Percentiles rank a stretch among this genome's conserved stretches.
These are phyloP conservation scores for Mycena filopes DNA, from an alignment of 768 basidiomycete species.

Conservation along the genomic window DNA sequence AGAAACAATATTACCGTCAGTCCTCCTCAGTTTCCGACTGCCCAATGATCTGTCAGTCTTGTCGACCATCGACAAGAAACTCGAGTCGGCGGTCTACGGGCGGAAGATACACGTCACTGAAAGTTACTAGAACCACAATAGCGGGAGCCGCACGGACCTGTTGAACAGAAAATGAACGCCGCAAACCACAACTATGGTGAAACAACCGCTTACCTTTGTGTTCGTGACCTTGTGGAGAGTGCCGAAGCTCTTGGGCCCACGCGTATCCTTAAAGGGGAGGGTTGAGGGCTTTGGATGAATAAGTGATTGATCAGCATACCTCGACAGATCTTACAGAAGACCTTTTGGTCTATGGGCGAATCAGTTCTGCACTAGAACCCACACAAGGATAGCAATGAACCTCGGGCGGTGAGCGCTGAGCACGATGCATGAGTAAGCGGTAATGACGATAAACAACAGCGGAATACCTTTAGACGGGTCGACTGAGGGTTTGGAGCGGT, in stretches of 20 bases:
- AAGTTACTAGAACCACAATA: constrained; percentile 14
- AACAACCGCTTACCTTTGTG: constrained; percentile 7
- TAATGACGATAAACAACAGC: not conserved
- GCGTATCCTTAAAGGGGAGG: not conserved
- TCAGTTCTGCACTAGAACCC: not conserved
- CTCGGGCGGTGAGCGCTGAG: constrained; percentile 3
- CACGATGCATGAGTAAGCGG: not conserved
- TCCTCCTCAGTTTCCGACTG: constrained; percentile 7
- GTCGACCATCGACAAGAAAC: constrained; percentile 16
- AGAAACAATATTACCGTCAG: constrained; percentile 14
- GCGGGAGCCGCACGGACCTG: constrained; percentile 21
- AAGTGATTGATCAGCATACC: not conserved
- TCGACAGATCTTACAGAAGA: not conserved
- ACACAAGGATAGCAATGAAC: not conserved
- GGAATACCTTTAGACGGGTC: constrained; percentile 13
- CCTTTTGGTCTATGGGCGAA: not conserved
- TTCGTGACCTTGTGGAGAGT: not conserved
- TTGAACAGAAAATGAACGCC: constrained; percentile 1
- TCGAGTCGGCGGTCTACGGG: not conserved
- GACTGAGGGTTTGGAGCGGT: not conserved
- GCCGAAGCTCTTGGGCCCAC: not conserved
- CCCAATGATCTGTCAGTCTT: not conserved
- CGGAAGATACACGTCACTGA: constrained; percentile 8
- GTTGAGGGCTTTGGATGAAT: not conserved
- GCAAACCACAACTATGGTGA: constrained; percentile 14